Evolutionary conservation across 2,329 filamentous ascomycete species (phyloP).

Genomic region (Thelonectria olida): DNA sequence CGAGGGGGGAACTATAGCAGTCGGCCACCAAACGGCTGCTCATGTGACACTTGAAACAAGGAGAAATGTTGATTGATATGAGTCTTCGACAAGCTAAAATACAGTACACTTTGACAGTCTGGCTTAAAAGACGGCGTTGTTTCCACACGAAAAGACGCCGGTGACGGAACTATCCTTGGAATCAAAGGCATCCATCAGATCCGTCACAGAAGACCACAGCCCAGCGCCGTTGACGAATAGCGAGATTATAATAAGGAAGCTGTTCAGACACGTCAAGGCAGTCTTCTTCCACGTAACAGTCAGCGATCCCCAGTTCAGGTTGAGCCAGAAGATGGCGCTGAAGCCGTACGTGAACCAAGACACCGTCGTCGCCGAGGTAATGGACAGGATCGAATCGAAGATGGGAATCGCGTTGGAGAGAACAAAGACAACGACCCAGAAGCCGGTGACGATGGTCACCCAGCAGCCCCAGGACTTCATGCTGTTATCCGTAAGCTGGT

Average conservation of each 20-base stretch:
- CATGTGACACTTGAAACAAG: too few species aligned
- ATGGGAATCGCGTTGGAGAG: conserved; percentile 42
- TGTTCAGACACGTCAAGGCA: conserved; percentile 27
- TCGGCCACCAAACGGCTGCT: too few species aligned
- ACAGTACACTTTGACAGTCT: too few species aligned
- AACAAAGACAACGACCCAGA: conserved; percentile 40
- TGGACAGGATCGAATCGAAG: conserved; percentile 41
- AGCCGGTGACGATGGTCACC: conserved; percentile 31
- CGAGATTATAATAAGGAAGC: conserved; percentile 28
- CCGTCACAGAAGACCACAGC: conserved; percentile 36
- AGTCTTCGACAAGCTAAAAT: not conserved
- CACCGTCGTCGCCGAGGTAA: conserved; percentile 36
- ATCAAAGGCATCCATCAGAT: conserved; percentile 32
- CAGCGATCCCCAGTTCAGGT: conserved; percentile 30
- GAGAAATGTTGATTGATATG: not conserved
- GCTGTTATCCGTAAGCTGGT: conserved; percentile 33
- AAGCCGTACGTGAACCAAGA: conserved; percentile 41
- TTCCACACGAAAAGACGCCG: conserved; percentile 36
- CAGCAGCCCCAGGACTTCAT: conserved; percentile 40
- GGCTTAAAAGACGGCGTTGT: conserved; percentile 30
- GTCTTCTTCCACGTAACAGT: conserved; percentile 34
- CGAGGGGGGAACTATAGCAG: too few species aligned
- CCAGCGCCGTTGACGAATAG: conserved; percentile 39
- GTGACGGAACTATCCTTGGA: conserved; percentile 19
- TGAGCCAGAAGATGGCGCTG: conserved; percentile 37